These are phyloP conservation scores for Schizopora paradoxa DNA, from an alignment of 1,284 basidiomycete genomes.

Conservation along the genomic window DNA sequence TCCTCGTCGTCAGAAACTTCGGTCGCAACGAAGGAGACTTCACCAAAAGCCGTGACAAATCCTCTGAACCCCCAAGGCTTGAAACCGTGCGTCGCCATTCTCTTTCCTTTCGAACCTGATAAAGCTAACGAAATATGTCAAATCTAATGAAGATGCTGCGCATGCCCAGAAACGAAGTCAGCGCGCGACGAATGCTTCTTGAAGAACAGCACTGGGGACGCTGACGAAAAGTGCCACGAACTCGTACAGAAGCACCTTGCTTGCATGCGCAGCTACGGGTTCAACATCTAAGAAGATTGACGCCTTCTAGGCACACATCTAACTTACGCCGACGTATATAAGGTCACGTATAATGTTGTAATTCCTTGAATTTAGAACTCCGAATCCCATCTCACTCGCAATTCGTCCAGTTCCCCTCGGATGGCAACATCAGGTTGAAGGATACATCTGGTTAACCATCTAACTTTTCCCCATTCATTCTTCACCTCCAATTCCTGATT, in stretches of 20 bases:
- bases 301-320: too few relatives aligned
- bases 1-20: too few relatives aligned
- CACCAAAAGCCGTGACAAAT: conserved; percentile 35
- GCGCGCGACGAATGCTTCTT: conserved; percentile 93
- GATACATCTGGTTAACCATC: too few relatives aligned
- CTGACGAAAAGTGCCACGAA: conserved; percentile 74
- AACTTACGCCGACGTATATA: too few relatives aligned
- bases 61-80: conserved; percentile 86
- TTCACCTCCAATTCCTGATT: too few relatives aligned
- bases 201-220: conserved; percentile 62
- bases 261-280: conserved; percentile 88
- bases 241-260: conserved; percentile 76
- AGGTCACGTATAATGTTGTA: too few relatives aligned
- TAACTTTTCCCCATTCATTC: too few relatives aligned
- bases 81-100: conserved; percentile 68
- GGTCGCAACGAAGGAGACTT: too few relatives aligned
- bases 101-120: not conserved
- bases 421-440: too few relatives aligned
- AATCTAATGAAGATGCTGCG: conserved; percentile 68
- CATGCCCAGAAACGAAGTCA: conserved; percentile 91
- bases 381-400: too few relatives aligned
- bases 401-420: too few relatives aligned
- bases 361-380: too few relatives aligned
- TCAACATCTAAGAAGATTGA: conserved; percentile 56
- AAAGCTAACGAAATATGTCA: not conserved